Evolutionary conservation across 129 eudicot genomes (phyloP).

Genomic region (Tanacetum coccineum): DNA sequence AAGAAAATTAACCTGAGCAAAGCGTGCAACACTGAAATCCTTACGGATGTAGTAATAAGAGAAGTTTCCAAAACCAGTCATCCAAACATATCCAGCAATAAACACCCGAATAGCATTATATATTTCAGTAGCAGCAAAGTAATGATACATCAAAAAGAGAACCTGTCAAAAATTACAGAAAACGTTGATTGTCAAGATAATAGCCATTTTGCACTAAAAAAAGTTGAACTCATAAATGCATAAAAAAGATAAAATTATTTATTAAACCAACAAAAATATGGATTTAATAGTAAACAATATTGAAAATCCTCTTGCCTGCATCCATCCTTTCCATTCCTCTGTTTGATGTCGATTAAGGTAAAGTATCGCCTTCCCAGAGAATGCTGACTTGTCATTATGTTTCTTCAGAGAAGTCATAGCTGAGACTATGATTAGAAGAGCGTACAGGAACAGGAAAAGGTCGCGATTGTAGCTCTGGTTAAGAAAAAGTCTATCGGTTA

Average conservation of each 20-base stretch:
- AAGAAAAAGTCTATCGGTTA: slow-evolving; percentile 26
- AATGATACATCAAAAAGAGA: slow-evolving; percentile 40
- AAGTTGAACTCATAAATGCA: not conserved
- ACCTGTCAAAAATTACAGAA: slow-evolving; percentile 23
- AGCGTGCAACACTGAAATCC: slow-evolving; percentile 65
- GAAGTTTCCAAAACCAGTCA: slow-evolving; percentile 58
- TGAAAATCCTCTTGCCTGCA: slow-evolving; percentile 64
- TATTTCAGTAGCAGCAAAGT: slow-evolving; percentile 41
- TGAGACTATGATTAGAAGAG: slow-evolving; percentile 74
- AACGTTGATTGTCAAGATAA: slow-evolving; percentile 18
- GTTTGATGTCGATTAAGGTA: slow-evolving; percentile 96
- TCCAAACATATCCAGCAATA: slow-evolving; percentile 54
- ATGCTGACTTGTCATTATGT: slow-evolving; percentile 85
- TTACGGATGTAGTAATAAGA: slow-evolving; percentile 43
- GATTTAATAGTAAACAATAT: slow-evolving; percentile 7
- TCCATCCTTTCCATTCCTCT: slow-evolving; percentile 99
- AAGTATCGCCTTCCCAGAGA: slow-evolving; percentile 78
- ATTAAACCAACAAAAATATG: not conserved
- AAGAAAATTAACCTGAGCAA: slow-evolving; percentile 61
- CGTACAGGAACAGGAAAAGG: slow-evolving; percentile 74
- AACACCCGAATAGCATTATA: slow-evolving; percentile 41
- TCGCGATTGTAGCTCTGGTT: slow-evolving; percentile 87
- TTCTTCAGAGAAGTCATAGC: slow-evolving; percentile 87
- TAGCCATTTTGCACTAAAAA: slow-evolving; percentile 15
- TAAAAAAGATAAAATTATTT: not conserved